These are phyloP conservation scores for Acer saccharum DNA, from an alignment of 345 rosid species.

Conservation along the genomic window DNA sequence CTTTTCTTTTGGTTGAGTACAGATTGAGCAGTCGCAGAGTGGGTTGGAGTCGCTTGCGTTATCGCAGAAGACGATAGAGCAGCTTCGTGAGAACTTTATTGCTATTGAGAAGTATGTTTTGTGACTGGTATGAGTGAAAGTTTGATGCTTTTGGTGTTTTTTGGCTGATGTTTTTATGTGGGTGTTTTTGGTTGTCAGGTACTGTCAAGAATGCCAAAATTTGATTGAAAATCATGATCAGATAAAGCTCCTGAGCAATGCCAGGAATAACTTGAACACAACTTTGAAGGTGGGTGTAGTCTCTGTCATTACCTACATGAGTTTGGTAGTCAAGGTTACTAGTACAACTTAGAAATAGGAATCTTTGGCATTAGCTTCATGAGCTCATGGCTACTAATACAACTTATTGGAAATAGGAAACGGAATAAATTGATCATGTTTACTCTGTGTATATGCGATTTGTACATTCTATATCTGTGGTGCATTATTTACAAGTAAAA, in stretches of 20 bases:
- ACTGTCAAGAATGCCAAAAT: slow-evolving; percentile 93
- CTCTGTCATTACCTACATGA: slow-evolving; percentile 3
- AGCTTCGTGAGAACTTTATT: slow-evolving; percentile 81
- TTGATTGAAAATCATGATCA: slow-evolving; percentile 98
- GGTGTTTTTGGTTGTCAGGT: slow-evolving; percentile 46
- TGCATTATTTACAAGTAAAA: neutral
- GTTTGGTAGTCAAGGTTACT: slow-evolving; percentile 4
- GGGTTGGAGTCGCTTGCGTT: slow-evolving; percentile 76
- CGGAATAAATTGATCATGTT: neutral
- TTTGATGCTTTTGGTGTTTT: neutral
- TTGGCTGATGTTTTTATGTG: slow-evolving; percentile 6
- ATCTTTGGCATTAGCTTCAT: neutral
- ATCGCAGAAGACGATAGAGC: slow-evolving; percentile 70
- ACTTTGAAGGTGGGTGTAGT: slow-evolving; percentile 70
- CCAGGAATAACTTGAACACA: slow-evolving; percentile 86
- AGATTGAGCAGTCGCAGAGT: slow-evolving; percentile 93
- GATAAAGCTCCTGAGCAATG: slow-evolving; percentile 95
- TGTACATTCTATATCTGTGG: neutral
- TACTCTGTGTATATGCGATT: neutral
- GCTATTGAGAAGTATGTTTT: slow-evolving; percentile 73
- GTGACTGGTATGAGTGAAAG: neutral
- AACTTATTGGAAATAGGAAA: neutral
- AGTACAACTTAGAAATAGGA: neutral
- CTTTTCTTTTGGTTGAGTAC: slow-evolving; percentile 11
- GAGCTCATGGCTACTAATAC: neutral